A percentile compares a stretch with the other conserved stretches of the same genome.
Evolutionary conservation across 129 eudicot species (phyloP).

Genomic region (Helianthus annuus): HanXRQr2.0-SUNRISE NC_035438.2:7803821-7804320

Average conservation of each 20-base stretch:
- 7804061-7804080: constrained; percentile 43
- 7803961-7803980: constrained; percentile 19
- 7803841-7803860: constrained; percentile 24
- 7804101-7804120: constrained; percentile 34
- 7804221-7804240: constrained; percentile 35
- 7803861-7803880: constrained; percentile 1
- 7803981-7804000: constrained; percentile 28
- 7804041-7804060: constrained; percentile 43
- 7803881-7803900: constrained; percentile 26
- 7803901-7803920: not conserved
- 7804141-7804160: constrained; percentile 27
- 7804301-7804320: constrained; percentile 35
- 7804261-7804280: constrained; percentile 27
- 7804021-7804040: constrained; percentile 45
- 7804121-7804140: constrained; percentile 40
- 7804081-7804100: constrained; percentile 25
- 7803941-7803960: constrained; percentile 23
- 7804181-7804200: constrained; percentile 33
- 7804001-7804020: constrained; percentile 30
- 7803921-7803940: constrained; percentile 29
- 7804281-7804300: constrained; percentile 21
- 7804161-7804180: constrained; percentile 31
- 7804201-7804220: constrained; percentile 33
- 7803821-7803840: constrained; percentile 9
- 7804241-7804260: constrained; percentile 40